Base-by-base conservation (phyloP, 805 yeast species). In the Lipomyces anomalus region DNA sequence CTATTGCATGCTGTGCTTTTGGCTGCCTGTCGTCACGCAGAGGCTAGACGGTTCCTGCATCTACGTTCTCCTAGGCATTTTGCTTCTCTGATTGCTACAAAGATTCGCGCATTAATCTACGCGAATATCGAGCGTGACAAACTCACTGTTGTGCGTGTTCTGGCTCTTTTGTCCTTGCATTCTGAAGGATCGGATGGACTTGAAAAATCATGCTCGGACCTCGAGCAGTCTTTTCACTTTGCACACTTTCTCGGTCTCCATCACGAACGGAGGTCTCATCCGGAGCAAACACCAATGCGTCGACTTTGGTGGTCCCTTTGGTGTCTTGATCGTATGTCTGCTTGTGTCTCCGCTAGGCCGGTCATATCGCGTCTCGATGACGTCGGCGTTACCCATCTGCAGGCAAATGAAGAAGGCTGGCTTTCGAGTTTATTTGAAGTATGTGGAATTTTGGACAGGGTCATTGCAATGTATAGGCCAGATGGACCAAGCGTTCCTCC, bases 1-100 rank as follows among this genome's bases (percentile, higher is more conserved):
- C 59, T 72, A 24, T 47, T 67, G 17, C 72, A 71, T 44, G 71
- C 75, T 1, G 67, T 73, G 30, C 59, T 72, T n/a, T 55, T 72
- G 18, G 64, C 62, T 9, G 69, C 73, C 0, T 66, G 73, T 6
- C 57, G 73, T 17, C 72, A 72, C 44, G 65, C 66, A 1, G 55
- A 59, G 11, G 69, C 72, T 5, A 52, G 50, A 11, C 50, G 49
- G 28, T 58, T 57, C 29, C 47, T 68, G 4, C 60, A 57, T 7
- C 48, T 51, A 17, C 65, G 63, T 38, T 37, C 60, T 6, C 57
- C 66, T 23, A 56, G 63, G 21, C 59, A 59, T 41, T 65, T 64
- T 49, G 64, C 68, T 24, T 51, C 65, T 4, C 40, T 55, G 16
- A 54, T 63, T 7, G 56, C 64, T 37, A 50, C 65, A 44, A 68